Conservation (phyloP, 2,329 filamentous ascomycete genomes). For the Penicillium capsulatum region DNA sequence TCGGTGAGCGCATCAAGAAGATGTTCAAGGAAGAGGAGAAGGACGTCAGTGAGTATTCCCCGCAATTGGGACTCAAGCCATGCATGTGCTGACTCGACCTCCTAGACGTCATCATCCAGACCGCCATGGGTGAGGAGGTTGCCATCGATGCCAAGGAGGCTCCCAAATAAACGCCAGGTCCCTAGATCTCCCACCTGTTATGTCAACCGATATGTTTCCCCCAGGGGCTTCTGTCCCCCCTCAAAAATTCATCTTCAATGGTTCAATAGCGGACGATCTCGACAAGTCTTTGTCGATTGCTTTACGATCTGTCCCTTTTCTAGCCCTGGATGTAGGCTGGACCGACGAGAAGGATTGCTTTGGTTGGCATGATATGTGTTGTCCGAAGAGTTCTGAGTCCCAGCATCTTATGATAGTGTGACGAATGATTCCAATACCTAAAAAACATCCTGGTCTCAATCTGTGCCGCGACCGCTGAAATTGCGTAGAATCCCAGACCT, state of each 20-base stretch:
- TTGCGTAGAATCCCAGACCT: too few relatives aligned
- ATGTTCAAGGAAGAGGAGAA: slow-evolving; percentile 81
- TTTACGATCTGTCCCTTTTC: slow-evolving; percentile 23
- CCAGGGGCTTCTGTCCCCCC: slow-evolving; percentile 20
- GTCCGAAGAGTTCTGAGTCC: slow-evolving; percentile 33
- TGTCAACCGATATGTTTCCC: slow-evolving; percentile 30
- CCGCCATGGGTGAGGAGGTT: slow-evolving; percentile 92
- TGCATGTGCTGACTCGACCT: background rate
- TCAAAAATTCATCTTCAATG: slow-evolving; percentile 27
- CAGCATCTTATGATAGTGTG: slow-evolving; percentile 38
- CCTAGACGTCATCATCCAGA: slow-evolving; percentile 83
- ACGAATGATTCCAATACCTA: slow-evolving; percentile 31
- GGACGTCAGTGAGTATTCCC: slow-evolving; percentile 73
- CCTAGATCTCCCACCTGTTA: slow-evolving; percentile 25
- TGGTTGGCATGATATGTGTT: slow-evolving; percentile 35
- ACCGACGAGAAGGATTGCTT: slow-evolving; percentile 32
- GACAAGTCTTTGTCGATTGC: slow-evolving; percentile 23
- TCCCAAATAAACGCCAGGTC: slow-evolving; percentile 40
- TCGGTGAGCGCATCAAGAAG: slow-evolving; percentile 80
- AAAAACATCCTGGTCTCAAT: too few relatives aligned
- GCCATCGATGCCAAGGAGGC: slow-evolving; percentile 94
- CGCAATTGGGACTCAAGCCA: too few relatives aligned
- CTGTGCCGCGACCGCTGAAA: too few relatives aligned
- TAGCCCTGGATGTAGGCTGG: slow-evolving; percentile 35
- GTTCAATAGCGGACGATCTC: slow-evolving; percentile 26